phyloP scores from a whole-genome alignment of 1,284 basidiomycete species.

The Ustilago loliicola region DNA sequence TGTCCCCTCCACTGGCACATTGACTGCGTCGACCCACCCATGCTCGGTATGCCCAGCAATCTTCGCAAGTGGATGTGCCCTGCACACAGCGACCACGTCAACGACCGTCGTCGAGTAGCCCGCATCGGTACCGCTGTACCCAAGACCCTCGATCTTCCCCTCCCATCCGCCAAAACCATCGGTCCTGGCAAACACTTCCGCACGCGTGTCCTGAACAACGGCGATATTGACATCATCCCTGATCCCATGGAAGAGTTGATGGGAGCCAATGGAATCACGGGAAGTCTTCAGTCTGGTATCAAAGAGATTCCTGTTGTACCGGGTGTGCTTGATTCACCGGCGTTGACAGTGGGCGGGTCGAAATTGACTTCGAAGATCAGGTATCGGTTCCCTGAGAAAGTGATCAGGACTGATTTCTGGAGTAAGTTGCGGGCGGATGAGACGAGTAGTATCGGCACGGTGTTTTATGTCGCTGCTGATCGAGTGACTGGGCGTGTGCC shows the following conservation, averaged over 20 bases:
- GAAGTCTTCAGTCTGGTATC: conserved; percentile 42
- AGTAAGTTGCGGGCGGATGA: conserved; percentile 64
- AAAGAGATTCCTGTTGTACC: conserved; percentile 71
- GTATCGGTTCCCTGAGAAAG: conserved; percentile 92
- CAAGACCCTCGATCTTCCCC: conserved; percentile 46
- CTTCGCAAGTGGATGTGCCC: conserved; percentile 99
- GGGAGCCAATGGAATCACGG: conserved; percentile 37
- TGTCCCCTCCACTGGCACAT: conserved; percentile 96
- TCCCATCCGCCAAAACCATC: conserved; percentile 64
- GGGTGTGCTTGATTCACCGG: conserved; percentile 40
- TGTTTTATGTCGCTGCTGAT: conserved; percentile 48
- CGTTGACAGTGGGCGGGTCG: conserved; percentile 67
- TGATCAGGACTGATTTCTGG: conserved; percentile 96
- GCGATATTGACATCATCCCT: conserved; percentile 86
- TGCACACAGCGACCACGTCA: conserved; percentile 85
- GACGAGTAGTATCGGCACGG: conserved; percentile 36
- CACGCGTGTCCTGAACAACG: conserved; percentile 84
- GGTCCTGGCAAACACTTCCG: conserved; percentile 77
- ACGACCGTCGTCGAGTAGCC: conserved; percentile 70
- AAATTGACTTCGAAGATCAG: conserved; percentile 74
- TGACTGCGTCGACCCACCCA: conserved; percentile 92
- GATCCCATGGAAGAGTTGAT: conserved; percentile 71
- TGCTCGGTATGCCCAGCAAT: conserved; percentile 85
- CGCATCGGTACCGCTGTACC: conserved; percentile 42
- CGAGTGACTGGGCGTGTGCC: conserved; percentile 26